Conservation (phyloP, 208 protist species). For the Trypanosoma caninum region DNA sequence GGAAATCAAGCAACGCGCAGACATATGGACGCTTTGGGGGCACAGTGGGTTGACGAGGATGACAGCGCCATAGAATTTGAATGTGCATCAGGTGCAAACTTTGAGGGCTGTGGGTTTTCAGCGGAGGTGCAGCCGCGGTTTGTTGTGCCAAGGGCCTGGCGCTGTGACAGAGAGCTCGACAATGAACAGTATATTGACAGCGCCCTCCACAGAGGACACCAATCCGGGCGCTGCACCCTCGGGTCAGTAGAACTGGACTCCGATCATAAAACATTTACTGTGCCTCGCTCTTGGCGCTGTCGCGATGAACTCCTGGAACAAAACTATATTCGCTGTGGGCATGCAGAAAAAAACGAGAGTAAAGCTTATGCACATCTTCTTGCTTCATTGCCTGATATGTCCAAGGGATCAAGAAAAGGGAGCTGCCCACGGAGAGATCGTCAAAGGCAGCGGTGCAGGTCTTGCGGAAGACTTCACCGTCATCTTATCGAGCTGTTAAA, state of each 20-base stretch:
- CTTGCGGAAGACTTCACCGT: slow-evolving; percentile 35
- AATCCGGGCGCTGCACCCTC: neutral
- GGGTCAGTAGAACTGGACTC: neutral
- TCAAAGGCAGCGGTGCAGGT: slow-evolving; percentile 20
- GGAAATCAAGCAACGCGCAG: neutral
- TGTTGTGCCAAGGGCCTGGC: slow-evolving; percentile 29
- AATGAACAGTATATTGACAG: slow-evolving; percentile 11
- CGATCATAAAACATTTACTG: neutral
- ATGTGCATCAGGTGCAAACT: neutral
- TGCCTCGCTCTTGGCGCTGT: slow-evolving; percentile 24
- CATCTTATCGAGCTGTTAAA: slow-evolving; percentile 36
- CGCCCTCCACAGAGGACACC: neutral
- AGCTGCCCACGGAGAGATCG: neutral
- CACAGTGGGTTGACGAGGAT: slow-evolving; percentile 30
- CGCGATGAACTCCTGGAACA: slow-evolving; percentile 15
- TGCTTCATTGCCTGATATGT: neutral
- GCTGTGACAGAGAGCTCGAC: slow-evolving; percentile 24
- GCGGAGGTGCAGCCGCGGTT: slow-evolving; percentile 2
- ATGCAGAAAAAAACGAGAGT: neutral
- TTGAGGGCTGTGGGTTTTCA: neutral
- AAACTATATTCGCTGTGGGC: neutral
- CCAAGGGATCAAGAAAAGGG: neutral
- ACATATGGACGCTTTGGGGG: slow-evolving; percentile 16
- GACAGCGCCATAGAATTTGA: neutral
- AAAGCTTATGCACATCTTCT: slow-evolving; percentile 4